Conservation (phyloP, 257 asterid genomes). For the Schizonepeta tenuifolia region DNA sequence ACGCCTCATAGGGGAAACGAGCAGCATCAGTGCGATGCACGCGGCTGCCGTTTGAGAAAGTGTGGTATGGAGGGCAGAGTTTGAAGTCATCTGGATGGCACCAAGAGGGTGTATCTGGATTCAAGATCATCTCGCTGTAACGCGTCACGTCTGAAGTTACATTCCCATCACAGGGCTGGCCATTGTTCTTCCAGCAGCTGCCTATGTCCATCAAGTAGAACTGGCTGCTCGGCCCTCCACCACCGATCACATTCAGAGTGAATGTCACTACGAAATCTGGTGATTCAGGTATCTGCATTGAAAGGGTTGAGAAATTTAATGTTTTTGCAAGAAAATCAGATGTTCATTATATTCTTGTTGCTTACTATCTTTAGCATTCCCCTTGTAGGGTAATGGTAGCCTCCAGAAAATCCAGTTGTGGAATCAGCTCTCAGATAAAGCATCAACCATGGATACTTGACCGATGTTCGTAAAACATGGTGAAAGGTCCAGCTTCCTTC, state of each 20-base stretch:
- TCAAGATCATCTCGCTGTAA: constrained; percentile 81
- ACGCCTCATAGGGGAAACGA: constrained; percentile 68
- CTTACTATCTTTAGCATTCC: constrained; percentile 85
- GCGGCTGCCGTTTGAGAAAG: constrained; percentile 62
- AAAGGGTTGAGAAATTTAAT: not conserved
- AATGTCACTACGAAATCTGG: constrained; percentile 75
- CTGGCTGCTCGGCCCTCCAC: constrained; percentile 78
- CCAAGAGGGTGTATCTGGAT: constrained; percentile 71
- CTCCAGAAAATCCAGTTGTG: constrained; percentile 76
- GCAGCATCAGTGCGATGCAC: constrained; percentile 55
- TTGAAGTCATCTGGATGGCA: constrained; percentile 46
- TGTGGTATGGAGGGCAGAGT: constrained; percentile 78
- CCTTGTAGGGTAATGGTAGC: constrained; percentile 79
- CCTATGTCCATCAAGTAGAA: constrained; percentile 89
- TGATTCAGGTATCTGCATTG: constrained; percentile 74
- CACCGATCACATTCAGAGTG: constrained; percentile 64
- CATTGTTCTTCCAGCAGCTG: constrained; percentile 95
- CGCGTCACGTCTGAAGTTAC: constrained; percentile 82
- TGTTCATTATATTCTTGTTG: not conserved
- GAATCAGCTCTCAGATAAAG: constrained; percentile 85
- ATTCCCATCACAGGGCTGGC: constrained; percentile 67
- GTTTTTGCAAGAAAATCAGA: constrained; percentile 19
- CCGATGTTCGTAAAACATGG: constrained; percentile 67
- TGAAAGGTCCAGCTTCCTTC: constrained; percentile 79
- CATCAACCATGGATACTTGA: constrained; percentile 89